A percentile compares a stretch with the other conserved stretches of the same genome.
Evolutionary conservation across 179 eudicot species (phyloP).

Genomic region (Sideroxylon spinosum): DNA sequence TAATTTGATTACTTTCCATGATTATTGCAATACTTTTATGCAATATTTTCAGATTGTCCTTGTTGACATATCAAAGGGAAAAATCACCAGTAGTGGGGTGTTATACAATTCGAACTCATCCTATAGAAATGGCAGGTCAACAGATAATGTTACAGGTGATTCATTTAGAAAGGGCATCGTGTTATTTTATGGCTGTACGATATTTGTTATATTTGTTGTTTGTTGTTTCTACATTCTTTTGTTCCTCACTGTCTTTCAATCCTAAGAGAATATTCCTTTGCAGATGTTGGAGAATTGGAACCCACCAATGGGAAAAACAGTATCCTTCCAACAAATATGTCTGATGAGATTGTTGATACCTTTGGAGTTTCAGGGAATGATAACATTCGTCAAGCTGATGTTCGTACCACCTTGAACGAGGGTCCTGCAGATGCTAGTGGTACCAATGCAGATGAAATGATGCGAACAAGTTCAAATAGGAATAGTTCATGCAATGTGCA

Average conservation of each 20-base stretch:
- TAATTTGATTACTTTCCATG: constrained; percentile 11
- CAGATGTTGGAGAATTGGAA: constrained; percentile 35
- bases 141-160: constrained; percentile 51
- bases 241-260: neutral
- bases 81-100: constrained; percentile 55
- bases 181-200: neutral
- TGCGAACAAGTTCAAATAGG: constrained; percentile 10
- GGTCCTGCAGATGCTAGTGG: constrained; percentile 13
- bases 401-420: constrained; percentile 8
- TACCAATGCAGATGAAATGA: constrained; percentile 20
- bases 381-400: constrained; percentile 29
- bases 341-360: constrained; percentile 30
- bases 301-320: constrained; percentile 19
- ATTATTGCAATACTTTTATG: neutral
- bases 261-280: neutral
- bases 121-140: constrained; percentile 37
- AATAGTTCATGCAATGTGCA: constrained; percentile 13
- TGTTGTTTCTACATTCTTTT: neutral
- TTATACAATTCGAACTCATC: constrained; percentile 30
- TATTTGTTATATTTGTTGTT: neutral
- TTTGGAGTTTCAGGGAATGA: constrained; percentile 22
- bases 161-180: neutral
- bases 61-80: constrained; percentile 75
- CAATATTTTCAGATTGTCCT: constrained; percentile 42
- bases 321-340: constrained; percentile 19